Evolutionary conservation across 2,329 filamentous ascomycete species (phyloP).

Genomic region (Fusarium tjaetaba): DNA sequence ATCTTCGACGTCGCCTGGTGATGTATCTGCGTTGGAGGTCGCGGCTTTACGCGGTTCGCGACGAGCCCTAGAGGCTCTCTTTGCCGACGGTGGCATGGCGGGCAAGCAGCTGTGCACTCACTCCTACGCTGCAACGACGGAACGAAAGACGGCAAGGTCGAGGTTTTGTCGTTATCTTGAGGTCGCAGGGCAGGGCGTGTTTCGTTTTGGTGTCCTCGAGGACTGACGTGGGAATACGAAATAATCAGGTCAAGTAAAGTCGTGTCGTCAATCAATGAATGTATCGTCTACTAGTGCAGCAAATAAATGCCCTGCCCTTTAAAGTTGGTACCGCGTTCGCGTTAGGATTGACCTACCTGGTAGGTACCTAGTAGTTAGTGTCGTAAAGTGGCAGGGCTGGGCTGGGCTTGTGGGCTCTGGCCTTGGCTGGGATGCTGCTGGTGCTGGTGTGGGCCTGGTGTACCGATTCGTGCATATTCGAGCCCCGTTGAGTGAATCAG

Average conservation of each 20-base stretch:
- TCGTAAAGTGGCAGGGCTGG: slow-evolving; percentile 42
- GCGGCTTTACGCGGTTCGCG: slow-evolving; percentile 53
- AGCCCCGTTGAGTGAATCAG: slow-evolving; percentile 26
- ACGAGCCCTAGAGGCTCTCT: slow-evolving; percentile 51
- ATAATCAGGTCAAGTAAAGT: slow-evolving; percentile 26
- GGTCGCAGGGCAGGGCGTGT: background rate
- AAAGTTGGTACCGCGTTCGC: slow-evolving; percentile 48
- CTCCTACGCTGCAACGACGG: background rate
- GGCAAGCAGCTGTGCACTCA: background rate
- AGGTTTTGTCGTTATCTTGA: background rate
- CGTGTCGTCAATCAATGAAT: slow-evolving; percentile 39
- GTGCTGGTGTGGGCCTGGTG: background rate
- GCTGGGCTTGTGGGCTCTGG: background rate
- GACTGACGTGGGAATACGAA: slow-evolving; percentile 18
- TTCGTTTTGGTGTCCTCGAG: slow-evolving; percentile 14
- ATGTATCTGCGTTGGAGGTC: slow-evolving; percentile 46
- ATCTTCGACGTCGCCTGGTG: slow-evolving; percentile 55
- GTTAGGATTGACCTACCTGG: slow-evolving; percentile 31
- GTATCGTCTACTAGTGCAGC: slow-evolving; percentile 31
- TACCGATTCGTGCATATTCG: slow-evolving; percentile 40
- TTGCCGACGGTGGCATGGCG: slow-evolving; percentile 52
- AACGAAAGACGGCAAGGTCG: slow-evolving; percentile 1
- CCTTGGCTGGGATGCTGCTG: slow-evolving; percentile 14
- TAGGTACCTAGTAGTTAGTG: slow-evolving; percentile 11
- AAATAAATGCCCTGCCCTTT: slow-evolving; percentile 44